Evolutionary conservation across 179 eudicot species (phyloP).

Genomic region (Patellifolia procumbens): DNA sequence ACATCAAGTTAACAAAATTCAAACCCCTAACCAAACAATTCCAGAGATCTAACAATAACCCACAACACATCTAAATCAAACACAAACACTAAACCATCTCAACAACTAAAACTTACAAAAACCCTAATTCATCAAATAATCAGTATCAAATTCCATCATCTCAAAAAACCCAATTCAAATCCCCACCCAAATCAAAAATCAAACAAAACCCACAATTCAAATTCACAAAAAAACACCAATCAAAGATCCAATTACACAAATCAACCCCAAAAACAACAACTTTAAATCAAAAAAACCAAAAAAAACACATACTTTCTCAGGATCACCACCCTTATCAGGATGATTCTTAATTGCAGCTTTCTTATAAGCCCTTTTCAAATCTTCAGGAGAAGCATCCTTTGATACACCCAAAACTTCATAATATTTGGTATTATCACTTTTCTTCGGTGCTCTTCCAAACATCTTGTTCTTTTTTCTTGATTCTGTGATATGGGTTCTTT

Average conservation of each 20-base stretch:
- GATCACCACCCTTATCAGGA: conserved; percentile 53
- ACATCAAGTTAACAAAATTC: too few relatives aligned
- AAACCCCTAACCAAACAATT: too few relatives aligned
- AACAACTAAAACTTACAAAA: too few relatives aligned
- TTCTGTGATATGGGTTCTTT: background rate
- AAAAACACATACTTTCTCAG: conserved; percentile 34
- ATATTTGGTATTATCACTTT: conserved; percentile 39
- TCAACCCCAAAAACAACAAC: background rate
- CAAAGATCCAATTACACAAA: background rate
- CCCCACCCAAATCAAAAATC: background rate
- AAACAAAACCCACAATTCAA: background rate
- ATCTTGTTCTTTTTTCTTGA: conserved; percentile 3
- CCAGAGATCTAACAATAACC: too few relatives aligned
- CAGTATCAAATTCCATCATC: background rate
- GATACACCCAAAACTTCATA: conserved; percentile 39
- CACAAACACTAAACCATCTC: too few relatives aligned
- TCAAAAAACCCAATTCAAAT: background rate
- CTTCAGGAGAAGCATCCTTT: conserved; percentile 38
- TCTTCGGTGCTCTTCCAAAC: conserved; percentile 47
- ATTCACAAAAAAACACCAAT: background rate
- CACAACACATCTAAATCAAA: too few relatives aligned
- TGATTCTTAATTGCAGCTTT: conserved; percentile 49
- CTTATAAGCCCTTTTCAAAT: conserved; percentile 43
- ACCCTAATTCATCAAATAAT: background rate
- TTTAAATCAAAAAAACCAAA: background rate